Evolutionary conservation across 257 asterid genomes (phyloP), one percentile per base, ranked within the genome.

Genomic region (Solanum neorickii): DNA sequence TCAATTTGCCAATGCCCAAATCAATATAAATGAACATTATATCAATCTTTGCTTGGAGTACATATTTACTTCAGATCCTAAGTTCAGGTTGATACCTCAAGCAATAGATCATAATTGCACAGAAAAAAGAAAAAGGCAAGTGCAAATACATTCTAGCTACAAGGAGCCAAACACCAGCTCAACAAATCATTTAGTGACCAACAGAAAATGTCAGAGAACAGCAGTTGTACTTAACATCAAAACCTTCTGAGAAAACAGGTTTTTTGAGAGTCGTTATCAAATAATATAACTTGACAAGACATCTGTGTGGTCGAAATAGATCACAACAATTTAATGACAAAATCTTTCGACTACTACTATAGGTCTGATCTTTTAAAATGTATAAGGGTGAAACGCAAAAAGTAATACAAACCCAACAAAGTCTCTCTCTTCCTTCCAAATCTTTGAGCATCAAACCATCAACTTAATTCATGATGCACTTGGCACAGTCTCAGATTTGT

Each of bases 401-500:
- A n/a, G 41, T 21, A 44, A 59, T 83, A 35, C 85, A 83, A 46
- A 44, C 59, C 6, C 41, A 41, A 68, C 68, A 60, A 74, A 29
- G 20, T 49, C 70, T 29, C 2, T 3, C 33, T 29, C 2, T 3
- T 21, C 46, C 42, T 82, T 29, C 70, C 59, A 39, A 23, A 42
- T 42, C 29, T 42, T 44, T n/a, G 13, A 76, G n/a, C 59, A 76
- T 76, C 21, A 80, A 42, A 69, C 65, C 44, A 39, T 27, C 59
- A 68, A 42, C 78, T 39, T 42, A 49, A 47, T 72, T 90, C 82
- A 91, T 15, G 89, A 87, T 8, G 90, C 65, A 76, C 78, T 89
- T 35, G 89, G 88, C 1, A 72, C 84, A 6, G 91, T 39, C 87
- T 93, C 96, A 1, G 96, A 18, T 60, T 92, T 91, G 44, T 94